phyloP scores from a whole-genome alignment of 305 asterid species.

The Fraxinus floribunda region DNA sequence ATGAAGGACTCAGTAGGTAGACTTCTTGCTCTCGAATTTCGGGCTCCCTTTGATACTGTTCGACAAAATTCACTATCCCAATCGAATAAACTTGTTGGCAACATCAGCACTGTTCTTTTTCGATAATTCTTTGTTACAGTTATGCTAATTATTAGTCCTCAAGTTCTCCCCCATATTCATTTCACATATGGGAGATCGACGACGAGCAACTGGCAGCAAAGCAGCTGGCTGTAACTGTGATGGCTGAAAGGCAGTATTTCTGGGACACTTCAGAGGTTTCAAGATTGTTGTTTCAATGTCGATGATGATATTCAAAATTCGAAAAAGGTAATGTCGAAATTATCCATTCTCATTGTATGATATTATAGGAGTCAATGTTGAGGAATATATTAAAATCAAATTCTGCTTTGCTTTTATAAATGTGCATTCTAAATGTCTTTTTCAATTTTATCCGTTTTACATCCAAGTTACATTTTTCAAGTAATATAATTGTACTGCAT shows the following conservation, averaged over 20 bases:
- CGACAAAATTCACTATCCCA: neutral
- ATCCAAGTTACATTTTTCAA: neutral
- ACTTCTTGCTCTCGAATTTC: neutral
- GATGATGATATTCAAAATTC: neutral
- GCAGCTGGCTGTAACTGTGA: neutral
- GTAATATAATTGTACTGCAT: neutral
- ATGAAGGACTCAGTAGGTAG: neutral
- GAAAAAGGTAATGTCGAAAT: neutral
- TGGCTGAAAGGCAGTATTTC: neutral
- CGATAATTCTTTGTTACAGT: neutral
- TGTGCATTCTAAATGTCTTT: neutral
- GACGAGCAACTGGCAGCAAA: neutral
- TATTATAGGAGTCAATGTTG: neutral
- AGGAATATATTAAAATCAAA: neutral
- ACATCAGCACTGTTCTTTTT: neutral
- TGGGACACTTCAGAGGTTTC: neutral
- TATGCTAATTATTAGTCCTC: neutral
- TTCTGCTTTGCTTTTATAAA: neutral
- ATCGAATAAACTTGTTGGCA: neutral
- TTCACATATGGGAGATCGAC: neutral
- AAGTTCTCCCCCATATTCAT: neutral
- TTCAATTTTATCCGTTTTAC: neutral
- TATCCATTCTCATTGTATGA: neutral
- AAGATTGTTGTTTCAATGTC: neutral
- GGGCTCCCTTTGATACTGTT: neutral